These are phyloP conservation scores for Erodium maritimum DNA, from an alignment of 345 rosid species.

Conservation along the genomic window DNA sequence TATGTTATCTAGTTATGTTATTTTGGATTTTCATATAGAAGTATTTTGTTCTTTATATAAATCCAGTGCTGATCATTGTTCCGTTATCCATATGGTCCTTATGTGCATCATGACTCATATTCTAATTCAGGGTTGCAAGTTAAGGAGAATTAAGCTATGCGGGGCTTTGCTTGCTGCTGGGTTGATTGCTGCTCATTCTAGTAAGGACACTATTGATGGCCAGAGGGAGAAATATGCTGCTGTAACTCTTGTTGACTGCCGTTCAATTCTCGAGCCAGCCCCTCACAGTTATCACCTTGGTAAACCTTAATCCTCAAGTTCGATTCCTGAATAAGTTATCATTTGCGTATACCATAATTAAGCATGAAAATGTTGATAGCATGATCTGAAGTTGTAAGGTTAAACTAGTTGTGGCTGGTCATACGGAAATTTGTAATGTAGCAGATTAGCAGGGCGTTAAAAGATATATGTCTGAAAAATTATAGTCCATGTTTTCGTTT, in stretches of 20 bases:
- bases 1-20: neutral
- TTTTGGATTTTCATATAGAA: too few relatives aligned
- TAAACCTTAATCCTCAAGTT: conserved; percentile 4
- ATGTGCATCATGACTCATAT: neutral
- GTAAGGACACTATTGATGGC: conserved; percentile 12
- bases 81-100: neutral
- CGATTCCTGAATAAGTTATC: neutral
- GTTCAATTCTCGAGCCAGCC: conserved; percentile 45
- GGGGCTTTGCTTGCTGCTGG: conserved; percentile 53
- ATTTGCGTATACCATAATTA: neutral
- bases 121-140: conserved; percentile 39
- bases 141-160: conserved; percentile 51
- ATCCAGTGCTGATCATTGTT: neutral
- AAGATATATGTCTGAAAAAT: neutral
- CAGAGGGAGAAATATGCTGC: conserved; percentile 46
- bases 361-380: neutral
- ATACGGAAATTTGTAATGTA: too few relatives aligned
- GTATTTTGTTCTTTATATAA: neutral
- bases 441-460: too few relatives aligned
- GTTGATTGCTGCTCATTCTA: conserved; percentile 39
- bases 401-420: neutral
- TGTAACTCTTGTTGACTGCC: conserved; percentile 49
- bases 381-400: neutral
- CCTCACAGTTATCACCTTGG: conserved; percentile 37
- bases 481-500: neutral